Base-by-base conservation (phyloP, 768 basidiomycete species). In the Trichaptum fuscoviolaceum region DNA sequence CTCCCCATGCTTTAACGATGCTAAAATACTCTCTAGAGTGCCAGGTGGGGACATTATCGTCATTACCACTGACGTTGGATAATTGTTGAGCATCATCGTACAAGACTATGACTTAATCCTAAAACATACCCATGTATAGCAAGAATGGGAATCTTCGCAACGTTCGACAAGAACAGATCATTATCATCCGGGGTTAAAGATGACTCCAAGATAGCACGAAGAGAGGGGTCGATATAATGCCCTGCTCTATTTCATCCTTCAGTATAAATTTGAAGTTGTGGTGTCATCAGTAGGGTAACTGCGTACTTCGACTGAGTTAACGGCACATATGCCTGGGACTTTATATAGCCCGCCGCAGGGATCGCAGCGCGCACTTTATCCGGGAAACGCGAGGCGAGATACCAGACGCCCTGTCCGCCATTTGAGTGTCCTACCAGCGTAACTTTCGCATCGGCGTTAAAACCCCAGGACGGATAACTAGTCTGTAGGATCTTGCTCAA, bases 361-460 rank as follows among this genome's bases (percentile, higher is more conserved):
- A 63, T 67, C 88, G 89, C 85, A 63, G 84, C 89, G 9, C 88
- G 70, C 12, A 91, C 85, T 64, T 83, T 81, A 73, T 96, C 93
- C 0, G 95, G 94, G 75, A 85, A 91, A 68, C 90, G 81, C 27
- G 87, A 83, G 17, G 90, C 87, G 20, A 91, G 72, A 74, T 93
- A 88, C 91, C 93, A 95, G 1, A 88, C 81, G 0, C 95, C 95
- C 75, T 96, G 95, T 15, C 94, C 95, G 30, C 95, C 95, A 74
- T 97, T 97, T 2, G 94, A 96, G 73, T 97, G 95, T 0, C 95
- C 95, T 35, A 95, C 79, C n/a, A 95, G 72, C n/a, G 90, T 77
- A 8, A 87, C 84, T 30, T 79, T 80, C 2, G 82, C 80, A 30
- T 79, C 69, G 0, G 70, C 17, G 34, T 71, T 67, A 58, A 85